phyloP scores from a whole-genome alignment of 1,284 basidiomycete genomes.

The Rhodotorula sp. region DNA sequence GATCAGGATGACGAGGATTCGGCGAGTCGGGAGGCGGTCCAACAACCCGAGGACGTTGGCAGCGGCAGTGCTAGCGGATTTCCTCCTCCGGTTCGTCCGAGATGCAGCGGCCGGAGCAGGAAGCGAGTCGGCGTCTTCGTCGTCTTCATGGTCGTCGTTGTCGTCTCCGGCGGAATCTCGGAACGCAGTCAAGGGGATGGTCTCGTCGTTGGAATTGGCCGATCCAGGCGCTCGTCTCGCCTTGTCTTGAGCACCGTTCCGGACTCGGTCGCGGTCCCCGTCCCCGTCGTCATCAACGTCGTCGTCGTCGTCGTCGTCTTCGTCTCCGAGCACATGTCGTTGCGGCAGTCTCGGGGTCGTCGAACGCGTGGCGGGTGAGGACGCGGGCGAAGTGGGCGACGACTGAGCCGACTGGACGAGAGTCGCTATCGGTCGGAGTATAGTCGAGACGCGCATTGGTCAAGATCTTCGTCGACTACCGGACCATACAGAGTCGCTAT shows the following conservation, averaged over 20 bases:
- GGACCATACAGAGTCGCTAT: too few species aligned
- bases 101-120: background rate
- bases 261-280: too few species aligned
- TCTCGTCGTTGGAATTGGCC: conserved; percentile 6
- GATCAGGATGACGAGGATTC: conserved; percentile 23
- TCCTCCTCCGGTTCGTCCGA: background rate
- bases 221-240: too few species aligned
- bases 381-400: background rate
- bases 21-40: conserved; percentile 14
- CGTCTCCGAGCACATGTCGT: conserved; percentile 3
- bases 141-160: background rate
- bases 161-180: conserved; percentile 2
- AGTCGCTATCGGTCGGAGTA: background rate
- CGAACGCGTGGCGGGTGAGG: background rate
- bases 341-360: too few species aligned
- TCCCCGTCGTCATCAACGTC: background rate
- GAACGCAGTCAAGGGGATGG: conserved; percentile 21
- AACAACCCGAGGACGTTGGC: background rate
- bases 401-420: background rate
- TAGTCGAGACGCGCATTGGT: too few species aligned
- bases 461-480: too few species aligned
- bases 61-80: background rate
- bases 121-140: background rate
- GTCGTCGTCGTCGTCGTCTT: conserved; percentile 2
- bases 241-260: too few species aligned